These are phyloP conservation scores for Leccinum olivaceoglutinosum DNA, from an alignment of 1,284 basidiomycete genomes.

Conservation along the genomic window DNA sequence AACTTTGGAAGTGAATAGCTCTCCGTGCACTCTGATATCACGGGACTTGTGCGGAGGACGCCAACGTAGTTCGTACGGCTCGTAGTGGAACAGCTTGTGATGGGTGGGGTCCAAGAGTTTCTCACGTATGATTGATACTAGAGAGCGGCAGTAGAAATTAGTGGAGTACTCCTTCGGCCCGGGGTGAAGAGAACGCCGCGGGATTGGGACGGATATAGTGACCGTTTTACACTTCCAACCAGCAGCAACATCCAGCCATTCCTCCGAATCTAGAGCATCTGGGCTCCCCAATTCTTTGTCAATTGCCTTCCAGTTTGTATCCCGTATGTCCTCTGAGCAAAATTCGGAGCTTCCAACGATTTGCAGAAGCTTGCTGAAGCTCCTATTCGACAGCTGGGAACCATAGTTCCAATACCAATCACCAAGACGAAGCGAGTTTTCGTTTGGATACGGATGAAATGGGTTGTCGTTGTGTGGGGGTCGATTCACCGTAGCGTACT, in stretches of 20 bases:
- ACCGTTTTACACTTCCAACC: neutral
- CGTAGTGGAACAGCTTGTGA: neutral
- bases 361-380: neutral
- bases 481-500: neutral
- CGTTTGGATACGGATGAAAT: neutral
- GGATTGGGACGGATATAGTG: neutral
- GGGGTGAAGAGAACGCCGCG: neutral
- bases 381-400: neutral
- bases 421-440: neutral
- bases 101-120: neutral
- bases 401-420: neutral
- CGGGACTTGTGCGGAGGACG: neutral
- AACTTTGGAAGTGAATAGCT: neutral
- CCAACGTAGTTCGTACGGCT: neutral
- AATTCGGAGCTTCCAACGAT: neutral
- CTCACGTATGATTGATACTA: neutral
- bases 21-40: neutral
- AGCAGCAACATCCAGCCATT: neutral
- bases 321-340: neutral
- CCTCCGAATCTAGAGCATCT: neutral
- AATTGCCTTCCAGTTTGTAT: neutral
- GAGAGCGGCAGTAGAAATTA: neutral
- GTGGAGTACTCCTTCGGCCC: neutral
- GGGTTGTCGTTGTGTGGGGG: neutral
- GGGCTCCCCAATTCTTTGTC: neutral